Evolutionary conservation across 1,284 basidiomycete species (phyloP).

Genomic region (Cryptococcus sp.): DNA sequence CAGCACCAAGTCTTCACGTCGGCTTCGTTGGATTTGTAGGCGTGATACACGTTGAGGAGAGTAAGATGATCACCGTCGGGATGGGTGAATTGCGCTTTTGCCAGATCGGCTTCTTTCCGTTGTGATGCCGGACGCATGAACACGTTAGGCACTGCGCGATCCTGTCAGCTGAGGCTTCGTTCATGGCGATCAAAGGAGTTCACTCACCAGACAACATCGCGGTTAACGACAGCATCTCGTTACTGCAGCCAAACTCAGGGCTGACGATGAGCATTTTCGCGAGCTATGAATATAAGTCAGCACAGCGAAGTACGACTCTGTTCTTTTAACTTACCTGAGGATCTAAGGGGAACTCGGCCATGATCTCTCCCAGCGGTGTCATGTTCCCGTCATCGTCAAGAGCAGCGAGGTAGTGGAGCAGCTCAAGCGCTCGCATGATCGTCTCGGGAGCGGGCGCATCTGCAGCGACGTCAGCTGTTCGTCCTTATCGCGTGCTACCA

Average conservation of each 20-base stretch:
- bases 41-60: slow-evolving; percentile 92
- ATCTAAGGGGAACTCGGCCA: slow-evolving; percentile 98
- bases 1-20: slow-evolving; percentile 78
- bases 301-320: background rate
- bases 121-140: slow-evolving; percentile 89
- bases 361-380: slow-evolving; percentile 82
- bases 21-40: slow-evolving; percentile 77
- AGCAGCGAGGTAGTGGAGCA: slow-evolving; percentile 89
- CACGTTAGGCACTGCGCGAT: slow-evolving; percentile 76
- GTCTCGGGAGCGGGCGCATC: slow-evolving; percentile 97
- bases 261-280: slow-evolving; percentile 93
- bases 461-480: background rate
- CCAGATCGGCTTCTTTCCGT: slow-evolving; percentile 85
- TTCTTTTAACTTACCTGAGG: slow-evolving; percentile 72
- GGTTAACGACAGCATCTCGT: slow-evolving; percentile 92
- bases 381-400: slow-evolving; percentile 93
- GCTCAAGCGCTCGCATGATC: slow-evolving; percentile 93
- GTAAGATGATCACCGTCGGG: slow-evolving; percentile 97
- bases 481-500: too few relatives aligned
- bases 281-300: slow-evolving; percentile 57
- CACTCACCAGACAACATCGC: slow-evolving; percentile 86
- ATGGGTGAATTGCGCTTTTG: slow-evolving; percentile 84
- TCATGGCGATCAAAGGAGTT: background rate
- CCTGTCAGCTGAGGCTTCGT: background rate
- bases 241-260: slow-evolving; percentile 93